Evolutionary conservation across 2,329 filamentous ascomycete species (phyloP).

Genomic region (Purpureocillium lavendulum): DNA sequence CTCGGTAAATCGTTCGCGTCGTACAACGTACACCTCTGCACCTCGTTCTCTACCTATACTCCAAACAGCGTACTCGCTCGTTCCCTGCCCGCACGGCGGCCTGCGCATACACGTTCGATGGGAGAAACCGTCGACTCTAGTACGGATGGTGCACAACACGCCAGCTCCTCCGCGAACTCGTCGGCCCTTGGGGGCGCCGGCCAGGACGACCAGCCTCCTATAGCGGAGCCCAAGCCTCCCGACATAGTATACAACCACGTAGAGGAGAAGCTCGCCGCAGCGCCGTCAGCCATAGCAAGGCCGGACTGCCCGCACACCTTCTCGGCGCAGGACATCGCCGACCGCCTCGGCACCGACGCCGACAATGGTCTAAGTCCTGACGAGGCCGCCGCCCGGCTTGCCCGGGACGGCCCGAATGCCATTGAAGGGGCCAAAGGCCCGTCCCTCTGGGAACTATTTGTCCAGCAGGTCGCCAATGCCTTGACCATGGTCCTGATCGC

Average conservation of each 20-base stretch:
- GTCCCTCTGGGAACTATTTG: slow-evolving; percentile 66
- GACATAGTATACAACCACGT: slow-evolving; percentile 12
- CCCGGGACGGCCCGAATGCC: slow-evolving; percentile 59
- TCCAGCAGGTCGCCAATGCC: slow-evolving; percentile 71
- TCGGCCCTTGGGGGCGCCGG: slow-evolving; percentile 18
- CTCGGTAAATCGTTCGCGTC: too few relatives aligned
- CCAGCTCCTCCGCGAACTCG: slow-evolving; percentile 28
- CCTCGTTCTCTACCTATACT: too few relatives aligned
- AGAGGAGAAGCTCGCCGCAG: not conserved
- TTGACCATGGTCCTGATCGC: slow-evolving; percentile 67
- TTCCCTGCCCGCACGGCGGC: too few relatives aligned
- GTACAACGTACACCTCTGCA: too few relatives aligned
- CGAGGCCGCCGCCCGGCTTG: slow-evolving; percentile 58
- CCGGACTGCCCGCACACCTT: slow-evolving; percentile 25
- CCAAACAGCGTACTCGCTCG: too few relatives aligned
- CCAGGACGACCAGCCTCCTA: slow-evolving; percentile 30
- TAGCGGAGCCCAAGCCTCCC: slow-evolving; percentile 23
- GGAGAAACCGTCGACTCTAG: slow-evolving; percentile 27
- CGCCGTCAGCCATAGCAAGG: slow-evolving; percentile 21
- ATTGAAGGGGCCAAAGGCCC: slow-evolving; percentile 64
- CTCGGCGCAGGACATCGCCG: slow-evolving; percentile 24
- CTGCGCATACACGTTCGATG: slow-evolving; percentile 29
- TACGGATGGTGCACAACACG: slow-evolving; percentile 33
- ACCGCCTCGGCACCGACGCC: slow-evolving; percentile 31
- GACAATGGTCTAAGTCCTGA: slow-evolving; percentile 52